Evolutionary conservation across 2,329 filamentous ascomycete species (phyloP), one percentile per base, ranked within the genome.

Genomic region (Alternaria burnsii): DNA sequence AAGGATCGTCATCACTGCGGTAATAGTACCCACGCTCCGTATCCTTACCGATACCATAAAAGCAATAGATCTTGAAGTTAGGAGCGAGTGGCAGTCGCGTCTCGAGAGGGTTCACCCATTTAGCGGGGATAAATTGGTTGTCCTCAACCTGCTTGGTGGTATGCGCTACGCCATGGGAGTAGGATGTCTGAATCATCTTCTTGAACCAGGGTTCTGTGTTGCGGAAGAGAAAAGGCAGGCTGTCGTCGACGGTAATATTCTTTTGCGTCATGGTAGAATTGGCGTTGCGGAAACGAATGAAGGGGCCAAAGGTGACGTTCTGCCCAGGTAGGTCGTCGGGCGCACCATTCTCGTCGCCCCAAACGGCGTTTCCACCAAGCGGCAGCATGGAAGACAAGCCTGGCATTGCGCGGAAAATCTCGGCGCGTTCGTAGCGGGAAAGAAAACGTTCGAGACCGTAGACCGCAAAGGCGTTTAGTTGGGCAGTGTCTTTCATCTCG

Each of bases 401-500:
- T 0, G 95, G 95, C 94, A 99, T 98, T 44, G 93, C 92, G 53
- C 95, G 89, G 82, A 99, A 97, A 43, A 99, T 90, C 73, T 98
- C 93, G 0, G 92, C 93, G 53, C 95, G 88, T 77, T 99, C 95
- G 66, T 94, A 89, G 71, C 91, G 92, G 71, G 90, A 94, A 47
- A 99, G 83, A 76, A 99, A 99, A 75, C 95, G 97, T 78, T 99
- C 95, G 10, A 99, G 86, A 0, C 95, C 95, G 72, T 98, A 98
- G 1, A 99, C 94, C 9, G 95, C 95, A 77, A 98, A 97, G 2
- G 94, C 88, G 71, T 98, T 98, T 22, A 99, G 87, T 78, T 98
- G 95, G 1, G 94, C 95, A 0, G 95, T 99, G 74, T 99, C 95
- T 68, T 94, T 93, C 95, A 99, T 99, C 79, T 99, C 95, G 30